A percentile compares a stretch with the other conserved stretches of the same genome.
phyloP scores from a whole-genome alignment of 2,329 filamentous ascomycete genomes.

The Diaporthe australafricana region DNA sequence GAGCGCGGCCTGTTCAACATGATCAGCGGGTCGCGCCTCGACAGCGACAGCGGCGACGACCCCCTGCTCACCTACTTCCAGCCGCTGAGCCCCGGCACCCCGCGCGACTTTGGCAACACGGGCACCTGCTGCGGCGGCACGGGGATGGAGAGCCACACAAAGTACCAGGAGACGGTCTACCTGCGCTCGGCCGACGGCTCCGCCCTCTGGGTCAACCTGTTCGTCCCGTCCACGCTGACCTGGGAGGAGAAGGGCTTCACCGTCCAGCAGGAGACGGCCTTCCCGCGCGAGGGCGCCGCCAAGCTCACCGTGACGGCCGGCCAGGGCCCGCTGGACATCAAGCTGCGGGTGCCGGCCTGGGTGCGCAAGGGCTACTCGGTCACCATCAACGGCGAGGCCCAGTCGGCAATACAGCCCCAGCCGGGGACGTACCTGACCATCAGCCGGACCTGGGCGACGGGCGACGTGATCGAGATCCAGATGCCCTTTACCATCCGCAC shows the following conservation, averaged over 20 bases:
- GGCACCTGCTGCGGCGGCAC: conserved; percentile 49
- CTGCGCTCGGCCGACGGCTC: conserved; percentile 47
- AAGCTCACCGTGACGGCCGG: conserved; percentile 46
- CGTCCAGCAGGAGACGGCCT: conserved; percentile 45
- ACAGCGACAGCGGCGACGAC: conserved; percentile 40
- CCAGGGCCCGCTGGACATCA: conserved; percentile 45
- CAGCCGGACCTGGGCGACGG: conserved; percentile 44
- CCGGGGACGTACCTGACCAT: conserved; percentile 47
- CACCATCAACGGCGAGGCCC: conserved; percentile 43
- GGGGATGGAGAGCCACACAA: conserved; percentile 49
- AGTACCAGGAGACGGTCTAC: conserved; percentile 50
- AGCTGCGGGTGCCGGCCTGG: conserved; percentile 47
- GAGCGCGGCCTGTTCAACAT: conserved; percentile 49
- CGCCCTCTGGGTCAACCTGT: conserved; percentile 48
- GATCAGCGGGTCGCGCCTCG: conserved; percentile 47
- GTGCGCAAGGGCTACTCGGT: conserved; percentile 44
- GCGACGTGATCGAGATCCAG: conserved; percentile 45
- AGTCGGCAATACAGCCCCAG: conserved; percentile 30
- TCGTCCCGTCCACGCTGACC: conserved; percentile 45
- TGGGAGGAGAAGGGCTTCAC: conserved; percentile 46
- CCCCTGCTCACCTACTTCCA: conserved; percentile 49
- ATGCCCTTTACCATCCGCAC: conserved; percentile 47
- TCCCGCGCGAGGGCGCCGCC: conserved; percentile 43
- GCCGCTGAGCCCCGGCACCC: conserved; percentile 43
- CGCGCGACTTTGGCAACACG: conserved; percentile 46